Percentiles rank a stretch among this genome's conserved stretches.
phyloP scores from a whole-genome alignment of 148 eudicot species.

The Chenopodium album region DNA sequence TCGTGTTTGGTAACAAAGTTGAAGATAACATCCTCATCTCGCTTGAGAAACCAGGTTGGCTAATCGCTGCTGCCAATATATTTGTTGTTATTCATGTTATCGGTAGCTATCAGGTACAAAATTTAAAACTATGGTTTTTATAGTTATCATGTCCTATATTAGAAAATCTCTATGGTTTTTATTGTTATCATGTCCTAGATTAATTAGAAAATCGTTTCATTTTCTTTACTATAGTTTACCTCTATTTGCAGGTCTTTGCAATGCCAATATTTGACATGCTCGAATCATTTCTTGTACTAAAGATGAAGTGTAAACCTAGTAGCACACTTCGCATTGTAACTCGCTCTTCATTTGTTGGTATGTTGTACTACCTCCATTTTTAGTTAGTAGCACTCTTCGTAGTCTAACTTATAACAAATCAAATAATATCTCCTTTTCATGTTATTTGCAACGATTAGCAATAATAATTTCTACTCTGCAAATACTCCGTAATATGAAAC shows the following conservation, averaged over 20 bases:
- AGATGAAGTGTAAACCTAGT: slow-evolving; percentile 39
- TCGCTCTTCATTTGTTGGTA: slow-evolving; percentile 43
- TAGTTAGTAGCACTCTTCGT: no score
- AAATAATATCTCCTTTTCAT: no score
- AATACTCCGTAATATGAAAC: no score
- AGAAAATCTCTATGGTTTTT: no score
- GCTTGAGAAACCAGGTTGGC: slow-evolving; percentile 46
- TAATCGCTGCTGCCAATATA: slow-evolving; percentile 41
- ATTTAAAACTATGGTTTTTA: background rate
- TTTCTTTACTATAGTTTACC: no score
- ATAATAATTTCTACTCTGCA: no score
- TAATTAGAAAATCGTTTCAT: no score
- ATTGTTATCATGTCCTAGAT: no score
- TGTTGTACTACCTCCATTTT: background rate
- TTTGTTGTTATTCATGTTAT: slow-evolving; percentile 54
- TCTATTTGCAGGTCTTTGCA: slow-evolving; percentile 37
- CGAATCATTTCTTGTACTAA: slow-evolving; percentile 38
- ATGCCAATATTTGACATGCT: slow-evolving; percentile 55
- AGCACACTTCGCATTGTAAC: slow-evolving; percentile 32
- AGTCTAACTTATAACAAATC: no score
- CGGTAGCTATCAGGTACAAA: slow-evolving; percentile 53
- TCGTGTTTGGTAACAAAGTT: slow-evolving; percentile 39
- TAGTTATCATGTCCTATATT: no score
- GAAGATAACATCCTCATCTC: slow-evolving; percentile 50
- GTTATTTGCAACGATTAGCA: no score